These are phyloP conservation scores for Aspergillus clavatus DNA, from an alignment of 2,329 filamentous ascomycete genomes.

Conservation along the genomic window DNA sequence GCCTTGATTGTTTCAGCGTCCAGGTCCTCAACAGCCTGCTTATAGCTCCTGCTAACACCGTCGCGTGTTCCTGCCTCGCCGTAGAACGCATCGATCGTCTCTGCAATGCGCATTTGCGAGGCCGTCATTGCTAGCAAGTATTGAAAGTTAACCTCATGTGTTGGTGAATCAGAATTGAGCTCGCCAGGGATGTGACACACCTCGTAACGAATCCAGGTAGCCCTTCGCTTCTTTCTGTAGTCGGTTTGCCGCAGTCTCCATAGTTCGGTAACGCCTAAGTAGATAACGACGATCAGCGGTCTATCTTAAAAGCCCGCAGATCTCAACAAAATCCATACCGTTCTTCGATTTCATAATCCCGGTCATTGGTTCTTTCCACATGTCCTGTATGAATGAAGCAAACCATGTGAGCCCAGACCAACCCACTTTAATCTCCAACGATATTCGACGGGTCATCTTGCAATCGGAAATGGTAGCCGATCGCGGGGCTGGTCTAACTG, in stretches of 20 bases:
- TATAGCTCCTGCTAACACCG: slow-evolving; percentile 93
- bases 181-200: slow-evolving; percentile 42
- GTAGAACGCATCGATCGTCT: slow-evolving; percentile 99
- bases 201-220: slow-evolving; percentile 90
- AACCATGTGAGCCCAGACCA: slow-evolving; percentile 2
- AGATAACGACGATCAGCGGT: not conserved
- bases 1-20: slow-evolving; percentile 99
- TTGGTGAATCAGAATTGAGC: not conserved
- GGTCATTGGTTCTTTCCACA: slow-evolving; percentile 97
- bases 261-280: slow-evolving; percentile 83
- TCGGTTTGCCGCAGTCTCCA: slow-evolving; percentile 88
- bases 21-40: slow-evolving; percentile 94
- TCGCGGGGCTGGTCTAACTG: slow-evolving; percentile 17
- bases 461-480: slow-evolving; percentile 2
- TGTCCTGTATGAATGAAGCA: slow-evolving; percentile 57
- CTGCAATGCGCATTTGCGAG: slow-evolving; percentile 70
- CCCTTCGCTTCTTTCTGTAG: slow-evolving; percentile 98
- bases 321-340: slow-evolving; percentile 48
- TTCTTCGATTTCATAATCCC: slow-evolving; percentile 97
- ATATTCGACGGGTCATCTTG: not conserved
- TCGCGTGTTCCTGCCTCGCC: slow-evolving; percentile 92
- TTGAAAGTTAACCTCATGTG: not conserved
- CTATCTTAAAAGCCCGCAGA: not conserved
- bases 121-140: not conserved
- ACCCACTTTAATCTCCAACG: not conserved